These are phyloP conservation scores for Thalassiosira profunda DNA, from an alignment of 108 stramenopile species.

Conservation along the genomic window DNA sequence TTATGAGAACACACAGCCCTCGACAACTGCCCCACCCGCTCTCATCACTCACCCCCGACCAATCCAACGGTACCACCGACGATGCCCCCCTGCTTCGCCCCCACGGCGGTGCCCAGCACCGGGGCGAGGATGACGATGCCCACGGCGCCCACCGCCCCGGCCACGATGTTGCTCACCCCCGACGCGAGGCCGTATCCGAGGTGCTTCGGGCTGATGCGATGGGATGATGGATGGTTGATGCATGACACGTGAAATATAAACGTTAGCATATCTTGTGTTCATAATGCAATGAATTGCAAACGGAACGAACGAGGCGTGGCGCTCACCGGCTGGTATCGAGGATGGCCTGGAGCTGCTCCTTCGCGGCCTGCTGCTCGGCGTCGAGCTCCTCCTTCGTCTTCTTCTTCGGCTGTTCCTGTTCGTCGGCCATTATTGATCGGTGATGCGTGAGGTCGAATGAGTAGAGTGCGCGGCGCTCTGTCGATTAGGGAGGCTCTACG, in stretches of 20 bases:
- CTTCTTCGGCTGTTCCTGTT: conserved; percentile 3
- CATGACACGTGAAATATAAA: too few relatives aligned
- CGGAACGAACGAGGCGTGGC: too few relatives aligned
- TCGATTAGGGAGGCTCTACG: too few relatives aligned
- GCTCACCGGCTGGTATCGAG: conserved; percentile 30
- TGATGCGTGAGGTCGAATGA: too few relatives aligned
- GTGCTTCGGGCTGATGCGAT: conserved; percentile 33
- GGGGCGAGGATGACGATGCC: conserved; percentile 74
- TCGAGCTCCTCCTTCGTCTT: conserved; percentile 45
- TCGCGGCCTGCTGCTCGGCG: conserved; percentile 46
- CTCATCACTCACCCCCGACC: conserved; percentile 3
- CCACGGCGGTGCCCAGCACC: conserved; percentile 5
- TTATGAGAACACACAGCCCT: not conserved
- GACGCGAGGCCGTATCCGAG: conserved; percentile 31
- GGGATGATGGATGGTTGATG: too few relatives aligned
- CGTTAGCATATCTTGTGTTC: too few relatives aligned
- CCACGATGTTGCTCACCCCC: conserved; percentile 69
- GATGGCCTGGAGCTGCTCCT: conserved; percentile 38
- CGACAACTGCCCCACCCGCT: too few relatives aligned
- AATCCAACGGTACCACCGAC: conserved; percentile 44
- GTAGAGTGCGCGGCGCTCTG: too few relatives aligned
- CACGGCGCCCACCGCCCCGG: conserved; percentile 73
- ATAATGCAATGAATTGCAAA: too few relatives aligned
- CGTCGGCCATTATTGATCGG: conserved; percentile 1
- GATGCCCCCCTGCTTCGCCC: conserved; percentile 39